Conservation (phyloP, 768 basidiomycete genomes). For the Serendipita indica region DNA sequence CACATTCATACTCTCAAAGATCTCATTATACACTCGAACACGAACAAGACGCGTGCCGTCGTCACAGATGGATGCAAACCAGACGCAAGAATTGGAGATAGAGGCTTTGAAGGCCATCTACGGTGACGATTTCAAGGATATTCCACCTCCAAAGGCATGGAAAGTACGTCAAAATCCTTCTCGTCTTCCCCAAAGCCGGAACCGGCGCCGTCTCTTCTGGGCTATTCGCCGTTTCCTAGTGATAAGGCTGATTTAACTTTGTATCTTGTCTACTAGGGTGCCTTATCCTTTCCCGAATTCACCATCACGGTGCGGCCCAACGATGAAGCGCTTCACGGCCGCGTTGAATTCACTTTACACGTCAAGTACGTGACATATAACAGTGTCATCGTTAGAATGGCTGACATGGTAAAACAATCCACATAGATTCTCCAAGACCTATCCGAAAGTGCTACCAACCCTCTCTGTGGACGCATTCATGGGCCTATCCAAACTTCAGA, state of each 20-base stretch:
- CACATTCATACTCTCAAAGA: neutral
- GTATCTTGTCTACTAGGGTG: constrained; percentile 39
- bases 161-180: constrained; percentile 35
- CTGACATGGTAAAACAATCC: constrained; percentile 8
- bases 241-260: neutral
- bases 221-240: neutral
- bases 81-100: constrained; percentile 44
- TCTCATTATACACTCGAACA: neutral
- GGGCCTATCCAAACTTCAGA: constrained; percentile 44
- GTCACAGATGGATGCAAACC: neutral
- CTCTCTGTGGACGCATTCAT: constrained; percentile 49
- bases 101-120: constrained; percentile 70
- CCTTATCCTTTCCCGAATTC: constrained; percentile 57
- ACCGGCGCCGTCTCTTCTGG: too few species aligned
- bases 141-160: constrained; percentile 67
- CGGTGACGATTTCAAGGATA: constrained; percentile 58
- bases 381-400: neutral
- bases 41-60: neutral
- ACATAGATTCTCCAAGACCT: constrained; percentile 65
- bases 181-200: too few species aligned
- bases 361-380: constrained; percentile 35
- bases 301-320: constrained; percentile 58
- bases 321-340: constrained; percentile 37
- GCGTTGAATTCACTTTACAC: constrained; percentile 51
- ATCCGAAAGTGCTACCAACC: constrained; percentile 43